Base-by-base conservation (phyloP, 2,329 filamentous ascomycete species). In the Mycocentrospora acerina region DNA sequence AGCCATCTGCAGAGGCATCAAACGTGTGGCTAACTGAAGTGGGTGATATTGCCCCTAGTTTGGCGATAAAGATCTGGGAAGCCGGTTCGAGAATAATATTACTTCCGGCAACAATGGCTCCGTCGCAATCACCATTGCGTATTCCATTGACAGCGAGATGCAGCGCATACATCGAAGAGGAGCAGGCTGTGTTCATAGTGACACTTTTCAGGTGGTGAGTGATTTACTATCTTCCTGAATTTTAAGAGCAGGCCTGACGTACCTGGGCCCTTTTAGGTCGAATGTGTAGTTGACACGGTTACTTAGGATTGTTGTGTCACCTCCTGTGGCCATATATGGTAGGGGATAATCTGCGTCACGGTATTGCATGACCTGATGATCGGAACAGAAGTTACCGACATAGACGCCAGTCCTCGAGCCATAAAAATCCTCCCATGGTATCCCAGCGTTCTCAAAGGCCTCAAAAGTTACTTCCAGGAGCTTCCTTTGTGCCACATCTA, bases 381-480 rank as follows among this genome's bases (percentile, higher is more conserved):
- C 57, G 3, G 14, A 31, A 6, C 8, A 37, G 24, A 59, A 40
- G 31, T 55, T 44, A 11, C 49, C 59, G 9, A 60, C 46, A 36
- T 46, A 59, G 4, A 57, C 51, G 10, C 52, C 58, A 3, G 53
- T 59, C 1, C 33, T 35, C 0, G 56, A 44, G 1, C 57, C 60
- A 2, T 35, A 41, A 14, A 57, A 32, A 4, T 27, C 50, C 13
- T 66, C 58, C 37, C 55, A 53, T 2, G 58, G 35, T 3, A 57
- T 42, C 7, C 62, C 66, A n/a, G 53, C 66, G 39, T 55, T 65
- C 38, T 71, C 68, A n/a, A n/a, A n/a, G n/a, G n/a, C n/a, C n/a
- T n/a, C n/a, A n/a, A n/a, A n/a, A n/a, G n/a, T n/a, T n/a, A 53
- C 46, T 35, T 67, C 64, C 1, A 67, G 43, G 1, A 65, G 37